Base-by-base conservation (phyloP, 257 asterid genomes). In the Ehretia macrophylla region DNA sequence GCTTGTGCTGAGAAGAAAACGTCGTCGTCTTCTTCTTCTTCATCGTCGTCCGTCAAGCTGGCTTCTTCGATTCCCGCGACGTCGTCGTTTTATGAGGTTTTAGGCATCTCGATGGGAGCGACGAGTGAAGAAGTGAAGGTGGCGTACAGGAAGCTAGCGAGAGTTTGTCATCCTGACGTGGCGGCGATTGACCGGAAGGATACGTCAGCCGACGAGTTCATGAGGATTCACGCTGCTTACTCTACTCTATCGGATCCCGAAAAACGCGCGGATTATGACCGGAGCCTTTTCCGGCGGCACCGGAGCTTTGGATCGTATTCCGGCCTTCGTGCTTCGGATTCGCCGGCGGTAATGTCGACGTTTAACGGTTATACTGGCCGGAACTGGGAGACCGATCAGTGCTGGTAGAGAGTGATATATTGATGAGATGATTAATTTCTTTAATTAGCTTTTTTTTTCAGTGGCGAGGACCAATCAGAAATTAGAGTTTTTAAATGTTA, bases 371-470 rank as follows among this genome's bases (percentile, higher is more conserved):
- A 32, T 18, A 10, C 56, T 17, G 5, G 38, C 40, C 65, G 72
- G 49, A 67, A 67, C 8, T 59, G 72, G 67, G 72, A 67, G 72
- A 67, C 72, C 8, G 72, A 67, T 59, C 67, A 67, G 55, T 67
- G 57, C 62, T 67, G 72, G 72, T 67, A 67, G 60, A 49, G 40
- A 53, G 23, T 21, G 39, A 11, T 21, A 8, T 8, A 11, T 0
- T 23, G 8, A 17, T 17, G 8, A 10, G 17, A 5, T 14, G 17
- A 16, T 13, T 13, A 46, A 8, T 46, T n/a, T n/a, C n/a, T n/a
- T n/a, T n/a, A n/a, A n/a, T n/a, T n/a, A n/a, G n/a, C n/a, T n/a
- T n/a, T n/a, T n/a, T n/a, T n/a, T n/a, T n/a, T n/a, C n/a, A n/a
- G n/a, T n/a, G n/a, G n/a, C n/a, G n/a, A n/a, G n/a, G n/a, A 27